Percentiles rank a stretch among this genome's conserved stretches.
These are phyloP conservation scores for Lasiodiplodia hormozganensis DNA, from an alignment of 2,329 filamentous ascomycete genomes.

Conservation along the genomic window DNA sequence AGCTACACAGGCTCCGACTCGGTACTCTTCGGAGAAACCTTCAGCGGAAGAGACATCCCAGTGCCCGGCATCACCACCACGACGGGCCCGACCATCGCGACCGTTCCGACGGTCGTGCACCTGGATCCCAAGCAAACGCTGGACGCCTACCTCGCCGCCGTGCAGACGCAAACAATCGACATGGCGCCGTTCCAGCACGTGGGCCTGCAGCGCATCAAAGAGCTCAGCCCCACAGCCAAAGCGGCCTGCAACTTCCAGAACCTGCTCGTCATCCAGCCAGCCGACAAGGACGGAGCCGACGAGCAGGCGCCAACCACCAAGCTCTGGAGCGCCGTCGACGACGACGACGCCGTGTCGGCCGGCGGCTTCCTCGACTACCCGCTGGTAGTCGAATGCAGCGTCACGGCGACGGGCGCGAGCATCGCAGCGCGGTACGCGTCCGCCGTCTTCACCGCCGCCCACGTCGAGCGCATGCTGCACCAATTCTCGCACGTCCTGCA, in stretches of 20 bases:
- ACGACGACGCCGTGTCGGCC: conserved; percentile 3
- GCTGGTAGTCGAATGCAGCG: conserved; percentile 9
- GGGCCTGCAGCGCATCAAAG: conserved; percentile 1
- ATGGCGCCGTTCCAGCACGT: conserved; percentile 1
- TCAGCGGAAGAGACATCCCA: conserved; percentile 37
- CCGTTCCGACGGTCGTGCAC: conserved; percentile 37
- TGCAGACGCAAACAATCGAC: not conserved
- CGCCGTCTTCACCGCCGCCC: too few species aligned
- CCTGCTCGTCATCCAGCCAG: conserved; percentile 58
- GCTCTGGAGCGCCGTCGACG: not conserved
- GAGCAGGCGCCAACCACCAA: not conserved
- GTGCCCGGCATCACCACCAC: conserved; percentile 32
- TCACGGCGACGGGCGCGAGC: not conserved
- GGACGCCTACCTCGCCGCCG: conserved; percentile 3
- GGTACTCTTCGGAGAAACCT: conserved; percentile 37
- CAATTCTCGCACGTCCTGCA: too few species aligned
- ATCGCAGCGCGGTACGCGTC: too few species aligned
- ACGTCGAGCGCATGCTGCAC: too few species aligned
- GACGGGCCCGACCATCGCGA: conserved; percentile 40
- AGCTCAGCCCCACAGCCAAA: not conserved
- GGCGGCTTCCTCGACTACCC: conserved; percentile 13
- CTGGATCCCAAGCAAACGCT: conserved; percentile 32
- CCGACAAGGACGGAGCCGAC: not conserved
- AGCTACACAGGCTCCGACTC: conserved; percentile 34
- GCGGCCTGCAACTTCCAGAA: conserved; percentile 57